Evolutionary conservation across 257 asterid species (phyloP), one percentile per base, ranked within the genome.

Genomic region (Linderniella brevidens): DNA sequence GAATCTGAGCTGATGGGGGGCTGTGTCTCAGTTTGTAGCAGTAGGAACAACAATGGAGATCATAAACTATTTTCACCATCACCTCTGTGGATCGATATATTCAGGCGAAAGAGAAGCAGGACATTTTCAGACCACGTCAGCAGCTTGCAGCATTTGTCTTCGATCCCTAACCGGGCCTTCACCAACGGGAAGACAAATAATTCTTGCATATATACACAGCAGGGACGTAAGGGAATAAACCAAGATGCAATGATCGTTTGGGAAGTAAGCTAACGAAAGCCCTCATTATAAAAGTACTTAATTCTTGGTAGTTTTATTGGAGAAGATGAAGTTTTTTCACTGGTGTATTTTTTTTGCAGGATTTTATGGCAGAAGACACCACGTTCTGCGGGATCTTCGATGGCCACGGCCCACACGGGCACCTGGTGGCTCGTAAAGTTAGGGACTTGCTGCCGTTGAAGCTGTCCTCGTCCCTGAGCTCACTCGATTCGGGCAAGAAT

Each of bases 161-260:
- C 94, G 3, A 59, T 85, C 59, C 93, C 85, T 17, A 88, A 75
- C 50, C 80, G 96, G 55, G 79, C 78, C 61, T 72, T 76, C 65
- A 43, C 90, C 49, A 88, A 88, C 17, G 98, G 93, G 8, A 74
- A 72, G 67, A 84, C 79, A 64, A 71, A 59, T 52, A 69, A 66
- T 64, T 78, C 98, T 52, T 88, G 98, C 74, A 70, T 88, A 68
- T 88, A 74, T 64, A 88, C 98, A 60, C 98, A 88, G 67, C 98
- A 88, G 62, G 98, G 98, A 1, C 81, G 98, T 48, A 88, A 88
- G 61, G 98, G 98, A 69, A 79, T 88, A 58, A 88, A 88, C 65
- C 98, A 88, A 63, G 98, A 88, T 54, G 94, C 98, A 58, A 88
- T 88, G 98, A 68, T 88, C 48, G 98, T 88, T 50, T 88, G 98